Base-by-base conservation (phyloP, 2,329 filamentous ascomycete genomes). In the Westerdykella aurantiaca region DNA sequence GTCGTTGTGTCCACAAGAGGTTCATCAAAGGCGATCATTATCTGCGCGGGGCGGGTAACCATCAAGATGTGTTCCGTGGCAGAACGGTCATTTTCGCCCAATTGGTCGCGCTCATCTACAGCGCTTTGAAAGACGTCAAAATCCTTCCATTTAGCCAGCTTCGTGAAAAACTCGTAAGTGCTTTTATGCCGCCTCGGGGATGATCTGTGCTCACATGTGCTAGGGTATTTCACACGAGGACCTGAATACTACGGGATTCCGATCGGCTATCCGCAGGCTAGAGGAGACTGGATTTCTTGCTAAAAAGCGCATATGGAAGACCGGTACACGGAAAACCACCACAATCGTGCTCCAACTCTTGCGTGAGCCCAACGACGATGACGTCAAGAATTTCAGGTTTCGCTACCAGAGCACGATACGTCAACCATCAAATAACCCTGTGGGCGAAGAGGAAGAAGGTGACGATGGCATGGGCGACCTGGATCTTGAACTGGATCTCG, bases 71-170 rank as follows among this genome's bases (percentile, higher is more conserved):
- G 4, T 67, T 69, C 42, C 53, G 51, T 13, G 52, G 58, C 16
- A 60, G 64, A 5, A 61, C 70, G 18, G 69, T 78, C 29, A 69
- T 76, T 43, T 71, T 78, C 37, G 69, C 71, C n/a, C 60, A 66
- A 2, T 76, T 80, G 51, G 69, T 71, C 35, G 66, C 69, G 18
- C 63, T 70, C 11, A 58, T 79, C 2, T 75, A 79, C 44, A 61
- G 66, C 6, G 65, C 73, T 22, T 59, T 82, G 14, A 72, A 71
- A 44, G 67, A 77, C 29, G 67, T 71, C 29, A 64, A 69, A n/a
- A 67, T 80, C 29, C 72, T 81, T 35, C 68, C 74, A 2, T 70
- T 75, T 12, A 66, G 70, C 41, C 76, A 81, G 46, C 63, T 82
- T 10, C 74, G 77, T 42, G 64, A 64, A 22, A 69, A 68, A 21